Percentiles rank a stretch among this genome's conserved stretches.
These are phyloP conservation scores for Cladosporium velox DNA, from an alignment of 2,329 filamentous ascomycete species.

Conservation along the genomic window DNA sequence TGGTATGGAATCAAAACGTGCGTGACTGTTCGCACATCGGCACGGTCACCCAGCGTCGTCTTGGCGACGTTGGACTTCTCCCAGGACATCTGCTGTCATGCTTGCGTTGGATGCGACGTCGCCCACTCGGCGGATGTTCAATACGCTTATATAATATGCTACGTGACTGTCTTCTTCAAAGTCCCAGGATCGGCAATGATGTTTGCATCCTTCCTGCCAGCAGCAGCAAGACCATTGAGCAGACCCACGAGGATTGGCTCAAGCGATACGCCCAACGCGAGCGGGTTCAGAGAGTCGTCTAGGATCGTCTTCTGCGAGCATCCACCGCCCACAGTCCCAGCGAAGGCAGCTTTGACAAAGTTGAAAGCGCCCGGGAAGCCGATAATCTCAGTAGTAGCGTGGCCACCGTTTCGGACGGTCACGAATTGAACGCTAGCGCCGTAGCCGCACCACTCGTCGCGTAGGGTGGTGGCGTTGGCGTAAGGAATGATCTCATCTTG, in stretches of 20 bases:
- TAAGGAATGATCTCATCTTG: conserved; percentile 36
- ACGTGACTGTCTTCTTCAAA: conserved; percentile 10
- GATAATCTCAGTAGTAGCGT: conserved; percentile 32
- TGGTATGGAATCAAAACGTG: too few species aligned
- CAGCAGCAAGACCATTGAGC: conserved; percentile 26
- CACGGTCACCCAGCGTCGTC: too few species aligned
- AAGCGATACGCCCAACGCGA: conserved; percentile 31
- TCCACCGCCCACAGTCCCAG: conserved; percentile 23
- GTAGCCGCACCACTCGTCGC: conserved; percentile 32
- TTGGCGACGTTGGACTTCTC: too few species aligned
- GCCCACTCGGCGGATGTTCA: too few species aligned
- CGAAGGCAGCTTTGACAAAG: conserved; percentile 32
- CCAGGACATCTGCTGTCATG: too few species aligned
- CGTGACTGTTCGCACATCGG: too few species aligned
- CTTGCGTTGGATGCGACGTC: too few species aligned
- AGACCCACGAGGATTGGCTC: conserved; percentile 32
- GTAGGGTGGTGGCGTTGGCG: conserved; percentile 30
- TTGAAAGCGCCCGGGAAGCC: conserved; percentile 29
- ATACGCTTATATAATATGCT: background rate
- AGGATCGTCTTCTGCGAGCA: conserved; percentile 28
- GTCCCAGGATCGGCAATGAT: conserved; percentile 12
- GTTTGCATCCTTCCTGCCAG: conserved; percentile 30
- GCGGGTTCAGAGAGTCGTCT: conserved; percentile 26
- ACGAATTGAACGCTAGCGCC: conserved; percentile 33
- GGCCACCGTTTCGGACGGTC: conserved; percentile 32